Conservation (phyloP, 2,329 filamentous ascomycete genomes). For the Fusarium bulbicola region DNA sequence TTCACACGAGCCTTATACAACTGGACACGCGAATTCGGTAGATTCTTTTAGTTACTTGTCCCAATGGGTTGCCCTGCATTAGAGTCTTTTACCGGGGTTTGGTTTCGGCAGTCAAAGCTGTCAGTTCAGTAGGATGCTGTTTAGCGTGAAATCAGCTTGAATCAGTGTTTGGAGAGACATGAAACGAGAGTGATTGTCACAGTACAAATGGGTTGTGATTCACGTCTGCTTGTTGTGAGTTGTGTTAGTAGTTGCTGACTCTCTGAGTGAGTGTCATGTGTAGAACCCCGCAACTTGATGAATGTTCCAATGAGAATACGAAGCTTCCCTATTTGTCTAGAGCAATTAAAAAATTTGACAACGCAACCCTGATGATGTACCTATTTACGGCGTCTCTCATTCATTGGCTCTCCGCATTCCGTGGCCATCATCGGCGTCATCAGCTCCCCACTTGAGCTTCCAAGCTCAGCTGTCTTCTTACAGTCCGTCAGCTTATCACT, state of each 20-base stretch:
- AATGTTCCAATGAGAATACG: slow-evolving; percentile 5
- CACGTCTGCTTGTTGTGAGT: background rate
- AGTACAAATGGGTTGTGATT: background rate
- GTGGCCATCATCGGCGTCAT: slow-evolving; percentile 16
- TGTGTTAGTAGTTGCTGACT: background rate
- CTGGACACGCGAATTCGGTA: slow-evolving; percentile 4
- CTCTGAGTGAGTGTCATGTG: background rate
- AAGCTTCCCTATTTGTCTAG: slow-evolving; percentile 8
- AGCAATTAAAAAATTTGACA: slow-evolving; percentile 6
- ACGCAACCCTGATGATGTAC: background rate
- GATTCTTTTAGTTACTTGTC: background rate
- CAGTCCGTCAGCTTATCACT: slow-evolving; percentile 30
- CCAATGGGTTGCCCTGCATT: slow-evolving; percentile 11
- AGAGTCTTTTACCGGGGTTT: background rate
- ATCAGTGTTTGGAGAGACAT: background rate
- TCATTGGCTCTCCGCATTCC: slow-evolving; percentile 25
- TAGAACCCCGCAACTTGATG: slow-evolving; percentile 2
- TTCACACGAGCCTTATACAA: background rate
- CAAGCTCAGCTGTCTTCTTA: slow-evolving; percentile 17
- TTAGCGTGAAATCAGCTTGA: background rate
- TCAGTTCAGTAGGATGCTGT: background rate
- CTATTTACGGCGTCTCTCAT: slow-evolving; percentile 1
- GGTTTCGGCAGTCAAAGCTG: slow-evolving; percentile 14
- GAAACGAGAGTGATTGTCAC: background rate
- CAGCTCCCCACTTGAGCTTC: slow-evolving; percentile 28